Base-by-base conservation (phyloP, 495 filamentous ascomycete species). In the Xylaria castorea region DNA sequence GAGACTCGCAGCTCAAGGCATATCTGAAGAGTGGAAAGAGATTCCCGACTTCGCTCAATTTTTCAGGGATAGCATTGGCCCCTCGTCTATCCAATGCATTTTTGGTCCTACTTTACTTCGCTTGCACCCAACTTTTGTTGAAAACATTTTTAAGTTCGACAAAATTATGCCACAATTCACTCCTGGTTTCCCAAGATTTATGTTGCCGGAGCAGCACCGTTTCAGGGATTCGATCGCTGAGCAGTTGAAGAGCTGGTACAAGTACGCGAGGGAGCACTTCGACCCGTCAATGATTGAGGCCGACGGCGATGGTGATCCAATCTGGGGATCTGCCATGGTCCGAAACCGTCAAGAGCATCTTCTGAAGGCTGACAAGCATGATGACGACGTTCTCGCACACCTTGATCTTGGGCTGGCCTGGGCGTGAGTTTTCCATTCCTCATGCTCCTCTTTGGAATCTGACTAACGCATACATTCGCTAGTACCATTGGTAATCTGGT, bases 381-480 rank as follows among this genome's bases (percentile, higher is more conserved):
- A 75, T 51, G 71, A 77, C 20, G 75, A 75, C 1, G 38, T 64
- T 7, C 50, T 77, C 0, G 46, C 69, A 20, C 60, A 71, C 5
- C 27, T 46, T 18, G 73, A 77, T 42, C 67, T 77, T 18, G 75
- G 75, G 5, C 36, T 73, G 2, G 61, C 67, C 16, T 77, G 73
- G 73, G 75, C 67, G 73, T 75, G 44, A 66, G 74, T 48, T n/a
- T 25, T 61, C 18, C 9, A 55, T 38, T 32, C 48, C 22, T 3
- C 30, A 9, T 44, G 2, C 5, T 18, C 25, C 14, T 53, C 20
- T 22, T 42, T 62, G 12, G 2, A 34, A 30, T 27, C 4, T 57
- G 14, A 7, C 66, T 68, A 57, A 68, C 34, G 1, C 30, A 3
- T 27, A 22, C 6, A n/a, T 30, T 68, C 57, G 6, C 11, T 30